Conservation (phyloP, 805 yeast species). For the Limtongia smithiae region DNA sequence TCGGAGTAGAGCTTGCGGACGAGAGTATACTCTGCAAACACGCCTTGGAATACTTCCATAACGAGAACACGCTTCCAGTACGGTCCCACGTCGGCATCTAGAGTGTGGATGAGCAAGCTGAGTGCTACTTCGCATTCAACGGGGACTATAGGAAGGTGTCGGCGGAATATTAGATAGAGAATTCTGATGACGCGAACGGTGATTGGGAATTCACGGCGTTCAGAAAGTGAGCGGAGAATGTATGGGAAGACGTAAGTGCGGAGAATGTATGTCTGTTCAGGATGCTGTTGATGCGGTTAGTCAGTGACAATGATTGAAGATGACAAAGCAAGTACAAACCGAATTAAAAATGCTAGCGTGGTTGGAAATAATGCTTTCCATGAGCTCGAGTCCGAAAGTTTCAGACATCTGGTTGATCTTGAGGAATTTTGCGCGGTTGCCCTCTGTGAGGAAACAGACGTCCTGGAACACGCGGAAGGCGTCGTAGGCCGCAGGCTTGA, state of each 20-base stretch:
- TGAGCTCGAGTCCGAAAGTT: constrained; percentile 71
- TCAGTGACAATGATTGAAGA: background rate
- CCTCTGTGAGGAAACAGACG: constrained; percentile 63
- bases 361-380: constrained; percentile 72
- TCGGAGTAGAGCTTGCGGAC: constrained; percentile 52
- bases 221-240: constrained; percentile 61
- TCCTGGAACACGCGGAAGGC: constrained; percentile 68
- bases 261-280: constrained; percentile 63
- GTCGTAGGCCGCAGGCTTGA: constrained; percentile 54
- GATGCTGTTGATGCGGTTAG: constrained; percentile 41
- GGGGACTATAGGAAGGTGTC: constrained; percentile 58
- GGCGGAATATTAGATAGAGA: constrained; percentile 56
- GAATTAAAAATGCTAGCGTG: constrained; percentile 53
- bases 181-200: constrained; percentile 74
- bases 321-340: constrained; percentile 3
- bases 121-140: constrained; percentile 80
- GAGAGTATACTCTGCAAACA: constrained; percentile 55
- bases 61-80: constrained; percentile 73
- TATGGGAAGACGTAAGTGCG: constrained; percentile 72
- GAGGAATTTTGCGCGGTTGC: constrained; percentile 53
- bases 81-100: constrained; percentile 56
- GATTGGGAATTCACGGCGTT: constrained; percentile 58
- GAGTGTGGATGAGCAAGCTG: constrained; percentile 67
- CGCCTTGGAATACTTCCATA: constrained; percentile 63
- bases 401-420: constrained; percentile 53